phyloP scores from a whole-genome alignment of 1,139 yeast genomes.

The Debaryomyces psychrophilus region DNA sequence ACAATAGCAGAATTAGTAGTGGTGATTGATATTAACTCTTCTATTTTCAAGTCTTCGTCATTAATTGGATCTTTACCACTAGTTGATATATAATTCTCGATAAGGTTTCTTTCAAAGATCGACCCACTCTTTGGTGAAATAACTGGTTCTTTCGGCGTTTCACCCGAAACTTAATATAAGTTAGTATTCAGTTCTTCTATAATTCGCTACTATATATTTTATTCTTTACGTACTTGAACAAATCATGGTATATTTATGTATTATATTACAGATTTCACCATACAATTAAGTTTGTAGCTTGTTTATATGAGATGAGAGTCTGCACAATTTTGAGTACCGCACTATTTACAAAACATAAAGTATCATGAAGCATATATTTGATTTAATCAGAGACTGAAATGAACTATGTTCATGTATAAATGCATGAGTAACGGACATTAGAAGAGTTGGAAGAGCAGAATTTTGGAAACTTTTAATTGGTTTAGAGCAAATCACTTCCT shows the following conservation, averaged over 20 bases:
- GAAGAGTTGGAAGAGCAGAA: neutral
- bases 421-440: neutral
- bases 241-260: conserved; percentile 11
- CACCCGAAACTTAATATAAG: conserved; percentile 59
- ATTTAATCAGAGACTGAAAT: neutral
- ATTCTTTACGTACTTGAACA: conserved; percentile 15
- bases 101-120: conserved; percentile 66
- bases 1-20: conserved; percentile 24
- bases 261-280: neutral
- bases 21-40: conserved; percentile 60
- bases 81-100: conserved; percentile 64
- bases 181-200: conserved; percentile 15
- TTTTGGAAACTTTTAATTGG: neutral
- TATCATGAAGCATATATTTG: conserved; percentile 1
- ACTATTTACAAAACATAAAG: conserved; percentile 4
- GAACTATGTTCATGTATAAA: neutral
- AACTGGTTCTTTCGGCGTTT: conserved; percentile 68
- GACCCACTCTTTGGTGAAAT: conserved; percentile 74
- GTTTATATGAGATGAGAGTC: conserved; percentile 9
- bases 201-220: neutral
- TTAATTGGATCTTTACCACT: conserved; percentile 78
- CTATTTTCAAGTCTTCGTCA: conserved; percentile 57
- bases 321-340: conserved; percentile 2
- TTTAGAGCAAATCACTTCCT: neutral
- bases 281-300: neutral